Conservation (phyloP, 139 green algal genomes). For the Micractinium conductrix region DNA sequence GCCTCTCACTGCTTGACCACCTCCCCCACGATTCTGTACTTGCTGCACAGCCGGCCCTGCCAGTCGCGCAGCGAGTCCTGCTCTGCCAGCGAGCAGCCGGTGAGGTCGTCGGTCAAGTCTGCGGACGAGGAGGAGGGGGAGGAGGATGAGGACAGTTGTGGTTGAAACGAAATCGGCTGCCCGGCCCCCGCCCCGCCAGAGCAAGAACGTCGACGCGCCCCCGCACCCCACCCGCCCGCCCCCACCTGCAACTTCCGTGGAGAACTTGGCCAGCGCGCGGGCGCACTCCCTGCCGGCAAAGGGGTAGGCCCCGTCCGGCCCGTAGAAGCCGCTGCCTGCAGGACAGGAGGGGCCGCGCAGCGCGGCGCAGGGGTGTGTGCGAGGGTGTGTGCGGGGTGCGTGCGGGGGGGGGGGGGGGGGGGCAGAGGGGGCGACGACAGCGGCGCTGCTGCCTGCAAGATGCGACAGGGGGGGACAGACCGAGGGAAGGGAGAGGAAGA, state of each 20-base stretch:
- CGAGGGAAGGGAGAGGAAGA: too few species aligned
- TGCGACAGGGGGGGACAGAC: too few species aligned
- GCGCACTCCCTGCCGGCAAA: constrained; percentile 86
- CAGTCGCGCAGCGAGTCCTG: constrained; percentile 77
- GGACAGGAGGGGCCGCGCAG: too few species aligned
- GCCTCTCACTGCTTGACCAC: constrained; percentile 30
- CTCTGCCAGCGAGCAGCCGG: constrained; percentile 63
- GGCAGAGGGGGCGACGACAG: too few species aligned
- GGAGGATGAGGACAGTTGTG: too few species aligned
- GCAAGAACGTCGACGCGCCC: background rate
- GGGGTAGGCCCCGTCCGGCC: constrained; percentile 83
- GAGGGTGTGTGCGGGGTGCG: too few species aligned
- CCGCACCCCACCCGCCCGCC: background rate
- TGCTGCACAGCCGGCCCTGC: constrained; percentile 75
- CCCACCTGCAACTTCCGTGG: constrained; percentile 59
- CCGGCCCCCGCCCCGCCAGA: too few species aligned
- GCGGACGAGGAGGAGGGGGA: background rate
- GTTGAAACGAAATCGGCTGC: too few species aligned
- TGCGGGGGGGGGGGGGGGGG: too few species aligned
- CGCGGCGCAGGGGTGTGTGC: too few species aligned
- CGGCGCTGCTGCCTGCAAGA: too few species aligned
- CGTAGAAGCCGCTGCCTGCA: constrained; percentile 79
- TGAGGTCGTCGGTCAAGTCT: constrained; percentile 76
- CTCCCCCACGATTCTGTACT: constrained; percentile 73
- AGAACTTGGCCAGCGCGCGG: constrained; percentile 82